Evolutionary conservation across 306 rosid genomes (phyloP), one percentile per base, ranked within the genome.

Genomic region (Morella rubra): DNA sequence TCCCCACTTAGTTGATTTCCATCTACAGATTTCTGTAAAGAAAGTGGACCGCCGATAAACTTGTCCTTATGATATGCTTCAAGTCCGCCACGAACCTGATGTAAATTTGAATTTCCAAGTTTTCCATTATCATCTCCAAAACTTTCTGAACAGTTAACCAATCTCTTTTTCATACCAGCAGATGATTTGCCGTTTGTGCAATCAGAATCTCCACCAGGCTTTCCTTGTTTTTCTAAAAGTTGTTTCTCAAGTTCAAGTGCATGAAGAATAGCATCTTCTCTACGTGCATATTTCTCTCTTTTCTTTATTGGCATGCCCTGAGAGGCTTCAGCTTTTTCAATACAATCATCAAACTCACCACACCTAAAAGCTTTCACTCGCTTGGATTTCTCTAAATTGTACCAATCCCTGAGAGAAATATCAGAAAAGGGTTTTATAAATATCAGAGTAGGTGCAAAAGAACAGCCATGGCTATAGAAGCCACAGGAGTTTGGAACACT

Each of bases 251-350:
- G 98, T 60, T 90, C 92, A 71, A 94, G 95, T 8, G 98, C 98
- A 66, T 94, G 98, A 66, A 94, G 91, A 81, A 94, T 92, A 55
- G 97, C 98, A 85, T 94, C 98, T 86, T 94, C 98, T 77, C 96
- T 90, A 61, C 98, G 96, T 45, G 98, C 98, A 83, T 94, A 94
- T 79, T 94, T 94, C 85, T 94, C 98, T 76, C 98, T 89, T 84
- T 94, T 94, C 90, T 92, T 94, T 73, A 88, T 84, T 1, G 97
- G 96, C 96, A 94, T 89, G 62, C 95, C 93, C 75, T 88, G 96
- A 1, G 97, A 78, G 4, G 93, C 85, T 81, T 94, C 98, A 7
- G 96, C 98, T 89, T 90, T 92, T 78, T 86, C 95, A 85, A 94
- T 94, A 76, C 95, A 94, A 56, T 88, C 98, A 80, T 94, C 98